Percentiles rank a stretch among this genome's conserved stretches.
Evolutionary conservation across 2,329 filamentous ascomycete genomes (phyloP).

Genomic region (Penicillium sp.): DNA sequence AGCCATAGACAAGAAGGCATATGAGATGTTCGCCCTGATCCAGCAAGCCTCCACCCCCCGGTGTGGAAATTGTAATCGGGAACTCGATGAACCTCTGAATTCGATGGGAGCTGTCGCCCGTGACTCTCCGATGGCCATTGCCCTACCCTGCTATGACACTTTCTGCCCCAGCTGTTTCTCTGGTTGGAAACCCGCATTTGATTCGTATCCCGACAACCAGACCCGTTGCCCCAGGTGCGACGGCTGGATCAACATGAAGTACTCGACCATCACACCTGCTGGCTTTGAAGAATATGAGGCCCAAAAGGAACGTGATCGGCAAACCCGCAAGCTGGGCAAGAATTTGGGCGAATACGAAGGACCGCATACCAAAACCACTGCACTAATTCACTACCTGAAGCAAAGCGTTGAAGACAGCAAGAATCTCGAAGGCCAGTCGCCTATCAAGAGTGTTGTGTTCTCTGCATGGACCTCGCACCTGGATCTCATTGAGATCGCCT

Average conservation of each 20-base stretch:
- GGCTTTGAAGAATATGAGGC: conserved; percentile 50
- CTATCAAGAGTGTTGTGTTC: conserved; percentile 91
- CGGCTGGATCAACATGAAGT: conserved; percentile 59
- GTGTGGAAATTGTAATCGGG: conserved; percentile 68
- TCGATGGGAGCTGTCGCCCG: conserved; percentile 55
- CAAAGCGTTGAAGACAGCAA: conserved; percentile 58
- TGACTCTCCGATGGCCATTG: conserved; percentile 58
- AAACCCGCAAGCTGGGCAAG: conserved; percentile 56
- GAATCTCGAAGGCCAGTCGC: conserved; percentile 58
- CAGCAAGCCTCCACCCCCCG: conserved; percentile 73
- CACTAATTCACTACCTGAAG: conserved; percentile 72
- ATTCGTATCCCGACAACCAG: conserved; percentile 46
- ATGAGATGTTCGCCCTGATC: conserved; percentile 82
- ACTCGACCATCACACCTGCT: conserved; percentile 65
- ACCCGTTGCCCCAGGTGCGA: conserved; percentile 67
- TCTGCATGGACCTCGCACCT: conserved; percentile 95
- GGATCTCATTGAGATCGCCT: conserved; percentile 82
- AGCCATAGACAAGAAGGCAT: conserved; percentile 68
- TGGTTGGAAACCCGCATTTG: conserved; percentile 55
- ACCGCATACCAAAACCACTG: conserved; percentile 87
- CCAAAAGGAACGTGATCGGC: conserved; percentile 53
- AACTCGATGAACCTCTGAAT: conserved; percentile 53
- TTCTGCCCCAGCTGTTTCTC: conserved; percentile 73
- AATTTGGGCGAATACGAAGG: conserved; percentile 69
- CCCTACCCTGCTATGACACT: conserved; percentile 85